Conservation (phyloP, 352 stramenopile species). For the Pythium biforme region DNA sequence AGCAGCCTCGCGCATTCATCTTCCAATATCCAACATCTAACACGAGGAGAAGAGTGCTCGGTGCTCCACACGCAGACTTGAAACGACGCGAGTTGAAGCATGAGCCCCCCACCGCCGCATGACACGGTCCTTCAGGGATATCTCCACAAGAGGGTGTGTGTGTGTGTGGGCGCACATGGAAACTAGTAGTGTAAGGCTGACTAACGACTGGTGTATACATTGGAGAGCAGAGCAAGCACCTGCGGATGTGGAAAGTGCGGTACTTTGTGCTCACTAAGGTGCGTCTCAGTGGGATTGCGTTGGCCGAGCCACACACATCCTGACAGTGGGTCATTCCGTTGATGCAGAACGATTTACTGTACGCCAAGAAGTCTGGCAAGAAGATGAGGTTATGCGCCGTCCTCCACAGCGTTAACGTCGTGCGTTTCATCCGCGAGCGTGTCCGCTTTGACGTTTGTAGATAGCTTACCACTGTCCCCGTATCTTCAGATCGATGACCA, state of each 20-base stretch:
- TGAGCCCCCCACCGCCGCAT: conserved; percentile 49
- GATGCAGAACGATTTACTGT: conserved; percentile 63
- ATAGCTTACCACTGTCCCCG: no score
- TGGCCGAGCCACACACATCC: not conserved
- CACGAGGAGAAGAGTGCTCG: no score
- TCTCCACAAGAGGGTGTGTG: conserved; percentile 77
- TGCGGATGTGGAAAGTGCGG: conserved; percentile 86
- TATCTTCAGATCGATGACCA: conserved; percentile 71
- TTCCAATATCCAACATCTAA: no score
- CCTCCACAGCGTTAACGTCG: conserved; percentile 60
- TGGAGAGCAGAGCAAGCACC: conserved; percentile 66
- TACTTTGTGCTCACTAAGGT: conserved; percentile 83
- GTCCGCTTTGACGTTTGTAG: not conserved
- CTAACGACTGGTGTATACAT: no score
- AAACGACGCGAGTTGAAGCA: conserved; percentile 13
- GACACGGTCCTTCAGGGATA: conserved; percentile 75
- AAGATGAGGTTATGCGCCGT: conserved; percentile 49
- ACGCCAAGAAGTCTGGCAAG: conserved; percentile 83
- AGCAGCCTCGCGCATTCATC: no score
- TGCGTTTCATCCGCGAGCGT: conserved; percentile 26
- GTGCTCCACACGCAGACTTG: not conserved
- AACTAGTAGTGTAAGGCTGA: not conserved
- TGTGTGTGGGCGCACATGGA: not conserved
- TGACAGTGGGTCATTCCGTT: not conserved
- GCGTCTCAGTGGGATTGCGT: not conserved